Base-by-base conservation (phyloP, 2,329 filamentous ascomycete species). In the Chaetomium olivaceum region DNA sequence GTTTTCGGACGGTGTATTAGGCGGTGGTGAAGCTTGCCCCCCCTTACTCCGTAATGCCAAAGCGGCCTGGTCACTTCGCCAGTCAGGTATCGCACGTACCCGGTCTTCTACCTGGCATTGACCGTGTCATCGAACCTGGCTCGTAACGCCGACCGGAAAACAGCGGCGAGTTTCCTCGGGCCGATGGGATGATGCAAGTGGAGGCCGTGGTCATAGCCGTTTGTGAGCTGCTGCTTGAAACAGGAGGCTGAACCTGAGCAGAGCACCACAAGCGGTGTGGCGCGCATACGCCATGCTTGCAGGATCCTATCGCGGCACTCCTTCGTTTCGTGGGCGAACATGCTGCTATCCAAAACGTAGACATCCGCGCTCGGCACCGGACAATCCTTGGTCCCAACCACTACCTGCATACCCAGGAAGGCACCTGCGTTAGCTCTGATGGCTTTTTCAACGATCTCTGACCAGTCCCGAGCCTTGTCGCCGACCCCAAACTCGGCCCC, bases 301-400 rank as follows among this genome's bases (percentile, higher is more conserved):
- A 64, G 21, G 6, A 54, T 23, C 9, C 36, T 52, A 12, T 61
- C 51, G 21, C 21, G 33, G 33, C 12, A 7, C 33, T 61, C 39
- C 23, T 61, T 29, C 5, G 50, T 31, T 33, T 16, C 12, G 3
- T 21, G 31, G 27, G 46, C 29, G 36, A 61, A 43, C 11, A 67
- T 11, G 25, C 61, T 60, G 58, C 56, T 43, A 23, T 71, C 69
- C 29, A 70, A 8, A 43, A 72, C 19, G 43, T 72, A 72, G 11
- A 71, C 3, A 43, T 72, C 70, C 12, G 70, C 70, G 11, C 27
- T 36, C 4, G 70, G 65, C 11, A 48, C 21, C 25, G 63, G 64
- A 8, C 58, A 39, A 9, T 68, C 58, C 16, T 43, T 23, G 4
- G 60, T 65, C 7, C 50, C 66, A 8, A 67, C 12, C 11, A 62